phyloP scores from a whole-genome alignment of 495 filamentous ascomycete genomes.

The Physcia stellaris region DNA sequence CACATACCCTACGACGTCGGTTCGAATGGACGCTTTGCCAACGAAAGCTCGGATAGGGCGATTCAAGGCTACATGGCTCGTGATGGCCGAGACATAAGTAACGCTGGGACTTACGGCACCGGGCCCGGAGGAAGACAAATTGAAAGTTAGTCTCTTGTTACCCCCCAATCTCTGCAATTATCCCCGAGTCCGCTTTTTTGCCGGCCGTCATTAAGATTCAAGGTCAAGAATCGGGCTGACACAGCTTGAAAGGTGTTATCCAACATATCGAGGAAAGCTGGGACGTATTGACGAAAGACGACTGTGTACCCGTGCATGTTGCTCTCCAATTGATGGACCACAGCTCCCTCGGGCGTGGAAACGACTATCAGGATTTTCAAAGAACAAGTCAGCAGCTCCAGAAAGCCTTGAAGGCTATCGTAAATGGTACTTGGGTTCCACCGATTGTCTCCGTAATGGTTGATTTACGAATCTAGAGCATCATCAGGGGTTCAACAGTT shows the following conservation, averaged over 20 bases:
- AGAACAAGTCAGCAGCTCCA: conserved; percentile 74
- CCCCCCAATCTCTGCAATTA: too few relatives aligned
- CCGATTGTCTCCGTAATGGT: conserved; percentile 1
- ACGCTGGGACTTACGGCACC: conserved; percentile 16
- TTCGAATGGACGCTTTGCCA: neutral
- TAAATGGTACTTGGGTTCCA: conserved; percentile 43
- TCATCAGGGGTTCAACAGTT: conserved; percentile 97
- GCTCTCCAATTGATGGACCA: conserved; percentile 87
- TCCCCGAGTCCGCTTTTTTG: too few relatives aligned
- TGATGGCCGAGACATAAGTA: conserved; percentile 9
- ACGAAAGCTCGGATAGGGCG: too few relatives aligned
- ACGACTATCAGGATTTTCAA: conserved; percentile 72
- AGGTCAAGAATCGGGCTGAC: too few relatives aligned
- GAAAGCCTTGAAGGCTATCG: conserved; percentile 81
- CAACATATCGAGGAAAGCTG: conserved; percentile 72
- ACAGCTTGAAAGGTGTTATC: conserved; percentile 39
- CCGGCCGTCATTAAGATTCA: too few relatives aligned
- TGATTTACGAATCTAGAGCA: conserved; percentile 45
- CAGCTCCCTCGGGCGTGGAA: conserved; percentile 81
- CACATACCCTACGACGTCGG: neutral
- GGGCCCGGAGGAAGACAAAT: conserved; percentile 25
- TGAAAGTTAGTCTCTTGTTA: conserved; percentile 23
- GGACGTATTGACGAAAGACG: conserved; percentile 75
- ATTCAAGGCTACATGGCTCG: too few relatives aligned
- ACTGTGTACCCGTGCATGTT: conserved; percentile 84